Percentiles rank a stretch among this genome's conserved stretches.
phyloP scores from a whole-genome alignment of 345 rosid genomes.

The Combretum micranthum region DNA sequence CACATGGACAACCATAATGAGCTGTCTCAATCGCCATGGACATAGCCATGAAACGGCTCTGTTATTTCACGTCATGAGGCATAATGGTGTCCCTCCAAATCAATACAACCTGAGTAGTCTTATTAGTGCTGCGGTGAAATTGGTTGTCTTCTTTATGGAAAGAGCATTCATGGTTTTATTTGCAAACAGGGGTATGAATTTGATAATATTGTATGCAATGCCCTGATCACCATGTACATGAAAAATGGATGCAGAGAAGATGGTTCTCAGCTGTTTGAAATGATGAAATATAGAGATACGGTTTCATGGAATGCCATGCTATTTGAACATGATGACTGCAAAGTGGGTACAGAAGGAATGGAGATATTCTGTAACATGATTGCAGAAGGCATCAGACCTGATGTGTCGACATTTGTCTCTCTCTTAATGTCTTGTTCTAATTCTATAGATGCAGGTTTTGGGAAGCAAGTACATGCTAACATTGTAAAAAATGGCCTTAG shows the following conservation, averaged over 20 bases:
- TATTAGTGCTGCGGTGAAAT: conserved; percentile 20
- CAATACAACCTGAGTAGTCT: conserved; percentile 25
- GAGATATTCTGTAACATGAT: conserved; percentile 1
- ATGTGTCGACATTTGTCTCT: not conserved
- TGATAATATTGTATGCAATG: conserved; percentile 26
- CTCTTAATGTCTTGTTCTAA: not conserved
- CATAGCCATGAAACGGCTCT: conserved; percentile 21
- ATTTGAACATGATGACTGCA: conserved; percentile 18
- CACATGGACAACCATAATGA: conserved; percentile 37
- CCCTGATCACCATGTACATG: conserved; percentile 40
- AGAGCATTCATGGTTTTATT: conserved; percentile 33
- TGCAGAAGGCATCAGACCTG: not conserved
- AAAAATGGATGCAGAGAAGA: conserved; percentile 18
- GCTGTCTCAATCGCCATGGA: conserved; percentile 32
- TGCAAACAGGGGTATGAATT: conserved; percentile 30
- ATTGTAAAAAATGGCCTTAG: conserved; percentile 4
- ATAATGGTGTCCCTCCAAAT: conserved; percentile 30
- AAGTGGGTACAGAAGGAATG: not conserved
- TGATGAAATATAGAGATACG: conserved; percentile 22
- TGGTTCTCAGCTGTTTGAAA: conserved; percentile 29
- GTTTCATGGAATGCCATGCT: conserved; percentile 39
- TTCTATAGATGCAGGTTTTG: conserved; percentile 2
- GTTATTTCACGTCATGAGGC: conserved; percentile 31
- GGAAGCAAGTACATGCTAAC: conserved; percentile 10
- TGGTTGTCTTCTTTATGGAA: conserved; percentile 21